Evolutionary conservation across 371 early-diverging fungal species (phyloP), one percentile per base, ranked within the genome.

Genomic region (Circinella umbellata): DNA sequence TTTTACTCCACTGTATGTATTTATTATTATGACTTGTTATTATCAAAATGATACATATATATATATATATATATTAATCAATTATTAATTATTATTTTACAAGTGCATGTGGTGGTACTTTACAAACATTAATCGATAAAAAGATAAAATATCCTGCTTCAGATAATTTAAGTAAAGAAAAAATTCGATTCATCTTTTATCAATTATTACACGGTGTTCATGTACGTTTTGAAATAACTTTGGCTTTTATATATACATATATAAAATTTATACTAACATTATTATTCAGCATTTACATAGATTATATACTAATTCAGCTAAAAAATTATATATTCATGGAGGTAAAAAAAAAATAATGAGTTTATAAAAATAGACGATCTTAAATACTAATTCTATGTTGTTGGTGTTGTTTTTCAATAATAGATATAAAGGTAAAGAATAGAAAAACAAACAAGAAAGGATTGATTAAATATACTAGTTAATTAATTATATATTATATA

Each of bases 361-460:
- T 15, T 27, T n/a, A 17, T 3, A 20, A 20, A 11, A n/a, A 13
- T 34, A 3, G 14, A 15, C 53, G 5, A 1, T 13, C 1, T 37
- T 9, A 20, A 4, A 57, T 18, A 53, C 53, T 65, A n/a, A 59
- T 57, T 53, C 0, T 4, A 37, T 11, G 11, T 3, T 20, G 4
- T 18, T 36, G n/a, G n/a, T n/a, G n/a, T n/a, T n/a, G n/a, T n/a
- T n/a, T n/a, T n/a, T n/a, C n/a, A n/a, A n/a, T n/a, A n/a, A 6
- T 37, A 68, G 69, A 68, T 38, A 62, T 68, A 37, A 68, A 68
- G 69, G 69, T 46, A 68, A 46, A 17, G 37, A 17, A 37, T 11
- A 49, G 4, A 17, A 18, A 11, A 35, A 36, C 14, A n/a, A n/a
- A n/a, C n/a, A n/a, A 14, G n/a, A 62, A 53, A 54, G 46, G 27